Percentiles rank a stretch among this genome's conserved stretches.
phyloP scores from a whole-genome alignment of 1,284 basidiomycete species.

The Tylopilus sp. region DNA sequence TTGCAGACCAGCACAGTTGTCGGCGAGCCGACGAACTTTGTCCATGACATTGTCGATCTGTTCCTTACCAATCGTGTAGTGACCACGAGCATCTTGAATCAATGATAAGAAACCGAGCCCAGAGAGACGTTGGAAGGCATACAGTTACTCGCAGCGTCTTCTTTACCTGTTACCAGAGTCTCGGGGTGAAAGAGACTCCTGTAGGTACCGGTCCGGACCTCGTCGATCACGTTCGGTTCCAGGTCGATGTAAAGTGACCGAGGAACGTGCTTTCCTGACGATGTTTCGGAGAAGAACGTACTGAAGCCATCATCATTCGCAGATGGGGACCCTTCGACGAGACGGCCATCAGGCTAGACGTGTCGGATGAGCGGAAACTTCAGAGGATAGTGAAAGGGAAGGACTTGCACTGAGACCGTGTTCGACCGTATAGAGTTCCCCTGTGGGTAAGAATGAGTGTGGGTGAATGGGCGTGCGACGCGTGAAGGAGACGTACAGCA shows the following conservation, averaged over 20 bases:
- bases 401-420: constrained; percentile 87
- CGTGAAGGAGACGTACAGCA: constrained; percentile 65
- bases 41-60: constrained; percentile 92
- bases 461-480: constrained; percentile 7
- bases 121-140: constrained; percentile 31
- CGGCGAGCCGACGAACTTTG: constrained; percentile 92
- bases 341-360: constrained; percentile 74
- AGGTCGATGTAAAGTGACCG: constrained; percentile 97
- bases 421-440: constrained; percentile 98
- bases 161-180: constrained; percentile 97
- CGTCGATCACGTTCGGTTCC: constrained; percentile 97
- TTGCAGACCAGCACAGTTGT: constrained; percentile 97
- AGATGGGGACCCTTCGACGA: constrained; percentile 69
- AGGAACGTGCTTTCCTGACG: constrained; percentile 96
- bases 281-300: constrained; percentile 93
- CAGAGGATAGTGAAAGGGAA: background rate
- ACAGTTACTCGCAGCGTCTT: constrained; percentile 99
- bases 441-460: constrained; percentile 40
- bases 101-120: background rate
- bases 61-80: constrained; percentile 98
- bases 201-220: constrained; percentile 95
- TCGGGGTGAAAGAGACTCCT: constrained; percentile 98
- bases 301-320: constrained; percentile 90
- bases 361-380: constrained; percentile 14
- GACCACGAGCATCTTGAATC: constrained; percentile 83